Evolutionary conservation across 306 rosid genomes (phyloP), one percentile per base, ranked within the genome.

Genomic region (Lathyrus aphaca): DNA sequence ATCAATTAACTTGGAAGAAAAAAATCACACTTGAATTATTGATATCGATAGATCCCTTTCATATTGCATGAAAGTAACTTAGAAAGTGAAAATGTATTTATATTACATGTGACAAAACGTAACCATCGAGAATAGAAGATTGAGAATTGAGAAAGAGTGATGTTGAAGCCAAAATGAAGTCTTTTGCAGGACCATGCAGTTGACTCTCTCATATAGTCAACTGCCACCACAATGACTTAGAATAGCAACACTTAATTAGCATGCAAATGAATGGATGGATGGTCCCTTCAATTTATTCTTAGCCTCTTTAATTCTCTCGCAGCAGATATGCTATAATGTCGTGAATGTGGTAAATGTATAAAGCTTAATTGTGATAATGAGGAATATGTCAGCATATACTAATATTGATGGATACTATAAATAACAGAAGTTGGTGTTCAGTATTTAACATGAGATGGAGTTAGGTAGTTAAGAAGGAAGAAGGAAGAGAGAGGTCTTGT

Each of bases 401-500:
- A n/a, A n/a, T n/a, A n/a, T n/a, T n/a, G 27, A 16, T n/a, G 44
- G 56, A 39, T 77, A 58, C 80, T 83, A 87, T 87, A 77, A 77
- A 81, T 74, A 68, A 8, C 37, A 74, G 73, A 44, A 46, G 12
- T 48, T 63, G 18, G n/a, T 6, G 55, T 39, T 39, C 42, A 68
- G 53, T 39, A 6, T 68, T 16, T 29, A 43, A 73, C 71, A 66
- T 40, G 4, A 51, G 6, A 59, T 35, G 27, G 3, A 60, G 44
- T 10, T 16, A 59, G 3, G 27, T 23, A 23, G 19, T 8, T 30
- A 59, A 10, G 43, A 35, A 77, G 77, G 79, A 59, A 10, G 43
- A 35, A 77, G 77, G 79, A 81, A 84, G 84, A 82, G 82, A 55
- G 67, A 25, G 66, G 89, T 50, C 83, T 84, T 67, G 89, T 76